A percentile compares a stretch with the other conserved stretches of the same genome.
phyloP scores from a whole-genome alignment of 2,329 filamentous ascomycete species.

The Lasiodiplodia hormozganensis region DNA sequence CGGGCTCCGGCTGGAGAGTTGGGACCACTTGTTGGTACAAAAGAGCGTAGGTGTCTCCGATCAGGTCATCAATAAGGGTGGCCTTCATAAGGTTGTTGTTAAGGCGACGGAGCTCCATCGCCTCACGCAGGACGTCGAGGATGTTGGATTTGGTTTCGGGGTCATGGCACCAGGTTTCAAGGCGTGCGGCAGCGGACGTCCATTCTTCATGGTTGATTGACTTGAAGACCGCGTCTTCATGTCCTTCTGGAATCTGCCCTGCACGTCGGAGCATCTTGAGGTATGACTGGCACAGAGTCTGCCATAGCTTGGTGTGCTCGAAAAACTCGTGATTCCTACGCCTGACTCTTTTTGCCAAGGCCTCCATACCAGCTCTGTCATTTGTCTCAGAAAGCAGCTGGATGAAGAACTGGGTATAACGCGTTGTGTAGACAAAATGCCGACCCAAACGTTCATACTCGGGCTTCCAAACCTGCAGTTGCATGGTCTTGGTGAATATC shows the following conservation, averaged over 20 bases:
- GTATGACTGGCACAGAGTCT: slow-evolving; percentile 65
- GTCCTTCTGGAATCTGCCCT: slow-evolving; percentile 64
- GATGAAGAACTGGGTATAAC: slow-evolving; percentile 84
- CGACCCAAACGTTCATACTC: slow-evolving; percentile 83
- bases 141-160: slow-evolving; percentile 55
- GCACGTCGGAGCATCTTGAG: slow-evolving; percentile 64
- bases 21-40: slow-evolving; percentile 73
- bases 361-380: slow-evolving; percentile 78
- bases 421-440: slow-evolving; percentile 89
- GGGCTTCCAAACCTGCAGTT: slow-evolving; percentile 93
- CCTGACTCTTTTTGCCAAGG: slow-evolving; percentile 77
- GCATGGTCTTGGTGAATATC: slow-evolving; percentile 93
- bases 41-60: slow-evolving; percentile 85
- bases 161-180: slow-evolving; percentile 66
- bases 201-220: slow-evolving; percentile 71
- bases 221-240: slow-evolving; percentile 71
- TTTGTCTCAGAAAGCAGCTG: slow-evolving; percentile 74
- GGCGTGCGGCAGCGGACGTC: slow-evolving; percentile 61
- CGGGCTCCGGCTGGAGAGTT: slow-evolving; percentile 58
- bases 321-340: slow-evolving; percentile 80
- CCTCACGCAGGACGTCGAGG: slow-evolving; percentile 70
- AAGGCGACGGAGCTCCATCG: slow-evolving; percentile 74
- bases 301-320: slow-evolving; percentile 68
- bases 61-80: slow-evolving; percentile 86
- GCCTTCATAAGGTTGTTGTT: slow-evolving; percentile 90